These are phyloP conservation scores for Colletotrichum lini DNA, from an alignment of 2,329 filamentous ascomycete genomes.

Conservation along the genomic window DNA sequence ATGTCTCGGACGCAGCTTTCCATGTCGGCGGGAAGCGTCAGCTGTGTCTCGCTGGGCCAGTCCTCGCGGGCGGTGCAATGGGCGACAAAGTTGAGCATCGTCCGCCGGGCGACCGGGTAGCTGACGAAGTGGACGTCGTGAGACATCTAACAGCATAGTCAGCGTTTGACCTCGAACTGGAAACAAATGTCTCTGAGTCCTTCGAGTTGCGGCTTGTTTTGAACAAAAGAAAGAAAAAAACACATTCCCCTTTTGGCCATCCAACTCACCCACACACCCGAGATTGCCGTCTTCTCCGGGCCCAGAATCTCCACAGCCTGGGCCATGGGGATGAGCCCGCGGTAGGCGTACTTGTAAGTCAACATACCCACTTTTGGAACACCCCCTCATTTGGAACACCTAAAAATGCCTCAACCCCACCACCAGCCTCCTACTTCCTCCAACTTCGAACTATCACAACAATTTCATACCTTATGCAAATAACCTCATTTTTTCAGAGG, in stretches of 20 bases:
- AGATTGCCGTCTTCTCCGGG: slow-evolving; percentile 48
- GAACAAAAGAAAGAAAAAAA: no score
- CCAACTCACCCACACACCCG: slow-evolving; percentile 70
- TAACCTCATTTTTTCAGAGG: no score
- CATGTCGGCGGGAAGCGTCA: slow-evolving; percentile 43
- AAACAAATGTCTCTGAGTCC: slow-evolving; percentile 48
- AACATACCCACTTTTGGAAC: no score
- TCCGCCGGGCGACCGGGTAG: slow-evolving; percentile 69
- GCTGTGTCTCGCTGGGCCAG: slow-evolving; percentile 46
- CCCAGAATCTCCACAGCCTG: slow-evolving; percentile 66
- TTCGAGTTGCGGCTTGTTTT: no score
- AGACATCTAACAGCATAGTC: slow-evolving; percentile 52
- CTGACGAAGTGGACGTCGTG: slow-evolving; percentile 70
- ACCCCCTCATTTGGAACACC: no score
- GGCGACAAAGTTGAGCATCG: slow-evolving; percentile 69
- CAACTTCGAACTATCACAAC: no score
- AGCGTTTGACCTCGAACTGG: slow-evolving; percentile 42
- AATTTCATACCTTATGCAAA: no score
- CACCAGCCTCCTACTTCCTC: no score
- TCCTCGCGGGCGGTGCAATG: slow-evolving; percentile 50
- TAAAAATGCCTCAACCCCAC: no score
- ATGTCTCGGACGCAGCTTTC: not conserved
- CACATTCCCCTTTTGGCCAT: slow-evolving; percentile 23
- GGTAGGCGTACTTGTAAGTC: slow-evolving; percentile 72
- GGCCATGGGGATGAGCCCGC: slow-evolving; percentile 62